Base-by-base conservation (phyloP, 352 stramenopile genomes). In the Thalassiosira livingstoniorum region DNA sequence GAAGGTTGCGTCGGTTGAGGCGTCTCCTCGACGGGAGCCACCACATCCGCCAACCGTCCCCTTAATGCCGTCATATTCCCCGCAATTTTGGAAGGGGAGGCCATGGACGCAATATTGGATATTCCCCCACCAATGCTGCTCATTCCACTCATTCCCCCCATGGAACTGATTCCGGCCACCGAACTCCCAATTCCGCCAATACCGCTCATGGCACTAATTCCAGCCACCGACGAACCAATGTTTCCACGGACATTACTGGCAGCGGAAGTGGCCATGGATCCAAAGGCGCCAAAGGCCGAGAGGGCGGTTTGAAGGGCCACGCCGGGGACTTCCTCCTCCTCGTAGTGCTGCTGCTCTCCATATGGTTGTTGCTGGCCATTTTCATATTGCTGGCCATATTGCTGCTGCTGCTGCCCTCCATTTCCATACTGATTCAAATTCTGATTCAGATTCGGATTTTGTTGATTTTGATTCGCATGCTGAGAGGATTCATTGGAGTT, bases 271-370 rank as follows among this genome's bases (percentile, higher is more conserved):
- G 45, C 71, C 5, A 63, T 35, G 23, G 55, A 45, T 2, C 39
- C 62, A 3, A 75, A 27, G 21, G 18, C 27, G 4, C 37, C 53
- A 37, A 81, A 75, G 13, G 65, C 65, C 15, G 47, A 60, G 39
- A 81, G 39, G 53, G 73, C 73, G 21, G 73, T 81, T 68, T 75
- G 61, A 15, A 81, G 53, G 23, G 73, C 73, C 29, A 81, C 73
- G 11, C 73, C 73, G n/a, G 72, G 61, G 54, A 74, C 72, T 81
- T 80, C 73, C 25, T 73, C 62, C 21, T 47, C 51, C 61, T 13
- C 42, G 23, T 60, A 37, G 1, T 58, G 27, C 27, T 63, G 1
- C 31, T 64, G 21, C 68, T 37, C 63, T 27, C 32, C 21, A 61
- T 18, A 15, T 31, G 23, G 21, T 7, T 15, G 29, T 34, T 4